Percentiles rank a stretch among this genome's conserved stretches.
phyloP scores from a whole-genome alignment of 345 rosid species.

The Mangifera indica region DNA sequence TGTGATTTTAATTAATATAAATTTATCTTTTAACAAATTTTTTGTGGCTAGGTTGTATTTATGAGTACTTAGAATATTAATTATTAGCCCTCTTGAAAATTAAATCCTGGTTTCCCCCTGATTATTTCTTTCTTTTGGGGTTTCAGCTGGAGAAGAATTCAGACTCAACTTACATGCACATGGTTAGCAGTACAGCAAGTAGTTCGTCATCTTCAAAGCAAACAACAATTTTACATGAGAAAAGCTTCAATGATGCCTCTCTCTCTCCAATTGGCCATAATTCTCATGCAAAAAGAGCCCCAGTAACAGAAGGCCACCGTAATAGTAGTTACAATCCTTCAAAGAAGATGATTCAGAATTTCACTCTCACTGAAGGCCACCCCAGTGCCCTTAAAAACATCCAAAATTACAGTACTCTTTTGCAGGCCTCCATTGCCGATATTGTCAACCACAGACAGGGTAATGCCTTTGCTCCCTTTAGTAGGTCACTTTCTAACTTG shows the following conservation, averaged over 20 bases:
- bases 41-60: too few relatives aligned
- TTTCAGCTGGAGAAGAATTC: slow-evolving; percentile 35
- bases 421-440: slow-evolving; percentile 56
- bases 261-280: slow-evolving; percentile 40
- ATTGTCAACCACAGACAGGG: slow-evolving; percentile 44
- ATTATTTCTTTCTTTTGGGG: too few relatives aligned
- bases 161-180: slow-evolving; percentile 20
- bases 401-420: slow-evolving; percentile 44
- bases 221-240: slow-evolving; percentile 21
- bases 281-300: slow-evolving; percentile 6
- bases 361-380: slow-evolving; percentile 52
- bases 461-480: slow-evolving; percentile 31
- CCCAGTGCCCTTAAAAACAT: slow-evolving; percentile 58
- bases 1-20: too few relatives aligned
- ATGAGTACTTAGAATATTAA: too few relatives aligned
- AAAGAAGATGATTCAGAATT: slow-evolving; percentile 44
- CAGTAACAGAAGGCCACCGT: slow-evolving; percentile 47
- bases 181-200: slow-evolving; percentile 30
- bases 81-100: too few relatives aligned
- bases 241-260: slow-evolving; percentile 17
- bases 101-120: neutral
- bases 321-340: slow-evolving; percentile 28
- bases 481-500: slow-evolving; percentile 51
- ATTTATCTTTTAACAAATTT: too few relatives aligned
- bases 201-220: slow-evolving; percentile 26